Base-by-base conservation (phyloP, 2,329 filamentous ascomycete species). In the Botrytis squamosa region DNA sequence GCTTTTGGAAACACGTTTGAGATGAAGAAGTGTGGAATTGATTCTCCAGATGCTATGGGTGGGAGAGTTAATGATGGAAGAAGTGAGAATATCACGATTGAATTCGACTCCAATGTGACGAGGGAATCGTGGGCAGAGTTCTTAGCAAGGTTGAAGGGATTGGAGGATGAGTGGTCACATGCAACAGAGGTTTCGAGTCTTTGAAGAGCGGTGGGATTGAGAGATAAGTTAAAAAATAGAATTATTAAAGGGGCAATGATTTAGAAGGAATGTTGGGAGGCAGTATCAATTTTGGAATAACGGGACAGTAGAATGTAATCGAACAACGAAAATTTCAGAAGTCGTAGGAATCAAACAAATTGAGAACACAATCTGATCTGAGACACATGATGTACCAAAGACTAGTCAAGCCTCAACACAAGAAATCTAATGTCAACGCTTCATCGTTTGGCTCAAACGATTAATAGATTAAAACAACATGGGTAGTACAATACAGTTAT, bases 21-120 rank as follows among this genome's bases (percentile, higher is more conserved):
- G 3, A 72, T 79, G 6, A 75, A 72, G 65, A 79, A 78, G 49
- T 78, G 77, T 52, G 78, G 77, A 20, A 74, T 75, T 14, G 75
- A 77, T 55, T 70, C 74, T 6, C 76, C 76, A 16, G 75, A 78
- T 77, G 77, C 75, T 1, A 78, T 78, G 76, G 77, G 77, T 33
- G 77, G 75, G 1, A 75, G 76, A 70, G 75, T 79, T 25, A 78
- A 79, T 49, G 77, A 79, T 66, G 77, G 77, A 5, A 73, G 76
- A 40, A 74, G 72, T 49, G 77, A 79, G 55, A 79, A 78, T 18
- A 69, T 79, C 25, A 79, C 78, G 0, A 78, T 79, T n/a, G 73
- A 78, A 36, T 78, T 75, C 46, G 75, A 79, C 33, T 75, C 74
- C 3, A 72, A 79, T 38, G 74, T 68, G 29, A 66, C 76, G 4